Conservation (phyloP, 2,329 filamentous ascomycete species). For the Tolypocladium tropicale region DNA sequence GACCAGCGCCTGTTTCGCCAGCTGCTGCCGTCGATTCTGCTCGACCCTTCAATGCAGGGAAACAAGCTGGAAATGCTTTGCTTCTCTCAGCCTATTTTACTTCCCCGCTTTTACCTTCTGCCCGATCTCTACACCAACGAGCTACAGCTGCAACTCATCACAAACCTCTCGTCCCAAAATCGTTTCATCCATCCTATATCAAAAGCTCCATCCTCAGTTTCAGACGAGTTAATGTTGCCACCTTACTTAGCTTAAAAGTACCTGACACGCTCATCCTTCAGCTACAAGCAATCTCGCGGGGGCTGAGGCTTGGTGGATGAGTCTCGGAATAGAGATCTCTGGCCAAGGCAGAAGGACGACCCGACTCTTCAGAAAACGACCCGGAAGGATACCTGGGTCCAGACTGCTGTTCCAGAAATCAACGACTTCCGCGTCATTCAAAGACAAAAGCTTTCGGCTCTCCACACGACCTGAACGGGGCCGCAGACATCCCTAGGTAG, state of each 20-base stretch:
- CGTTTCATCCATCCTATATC: neutral
- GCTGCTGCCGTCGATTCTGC: neutral
- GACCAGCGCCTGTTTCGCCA: neutral
- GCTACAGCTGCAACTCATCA: neutral
- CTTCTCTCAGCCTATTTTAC: too few species aligned
- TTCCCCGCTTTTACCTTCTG: neutral
- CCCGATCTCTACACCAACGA: neutral
- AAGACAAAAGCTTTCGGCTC: too few species aligned
- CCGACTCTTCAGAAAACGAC: neutral
- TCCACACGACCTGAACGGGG: neutral
- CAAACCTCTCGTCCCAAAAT: neutral
- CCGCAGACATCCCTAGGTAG: neutral
- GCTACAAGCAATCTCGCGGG: neutral
- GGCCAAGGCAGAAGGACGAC: neutral
- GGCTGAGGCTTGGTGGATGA: neutral
- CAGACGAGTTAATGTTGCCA: neutral
- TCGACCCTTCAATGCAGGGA: neutral
- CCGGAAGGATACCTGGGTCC: neutral
- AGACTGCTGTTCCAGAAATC: neutral
- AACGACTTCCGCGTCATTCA: neutral
- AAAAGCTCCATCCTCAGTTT: neutral
- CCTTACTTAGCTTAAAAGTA: neutral
- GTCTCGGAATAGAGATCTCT: neutral
- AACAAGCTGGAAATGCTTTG: too few species aligned
- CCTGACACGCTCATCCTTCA: neutral